Evolutionary conservation across 1,284 basidiomycete genomes (phyloP), one percentile per base, ranked within the genome.

Genomic region (Porodaedalea pini): DNA sequence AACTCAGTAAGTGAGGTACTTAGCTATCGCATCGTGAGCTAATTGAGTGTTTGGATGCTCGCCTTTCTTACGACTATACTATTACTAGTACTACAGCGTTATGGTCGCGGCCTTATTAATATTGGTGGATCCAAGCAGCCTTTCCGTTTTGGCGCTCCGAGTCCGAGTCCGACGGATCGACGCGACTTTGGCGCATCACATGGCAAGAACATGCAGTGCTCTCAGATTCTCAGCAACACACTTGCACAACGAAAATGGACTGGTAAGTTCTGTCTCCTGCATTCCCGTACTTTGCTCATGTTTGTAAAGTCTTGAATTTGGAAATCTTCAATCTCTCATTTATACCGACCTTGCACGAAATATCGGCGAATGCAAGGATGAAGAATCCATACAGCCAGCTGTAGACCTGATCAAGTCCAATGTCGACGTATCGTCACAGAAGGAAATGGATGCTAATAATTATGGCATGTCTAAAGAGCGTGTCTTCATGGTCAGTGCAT

Each of bases 311-410:
- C 71, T 77, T 50, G 75, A 77, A 59, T 70, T 74, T 63, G 39
- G 51, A 27, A 88, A 91, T 71, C 85, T 94, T 55, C 90, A 88
- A 64, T 87, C 90, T 67, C 79, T 82, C 62, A 88, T 95, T 62
- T 74, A 96, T 32, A 82, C 84, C 27, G 89, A 92, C 70, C 81
- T 96, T 59, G 92, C 90, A 2, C 72, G 77, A 29, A 88, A 84
- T 67, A 75, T 86, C 56, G 77, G 78, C 8, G 75, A 78, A 32
- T 73, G 72, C 10, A 70, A 77, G 56, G 74, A 79, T 48, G 78
- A 79, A 57, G 56, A 52, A 3, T 66, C 66, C 37, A 65, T 79
- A 8, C 66, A 72, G 6, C 75, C 76, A 61, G 78, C 81, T 21
- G 77, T 81, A 61, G 75, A 81, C 51, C 68, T 85, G 37, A 78